Conservation (phyloP, 306 rosid genomes). For the Vigna angularis region DNA sequence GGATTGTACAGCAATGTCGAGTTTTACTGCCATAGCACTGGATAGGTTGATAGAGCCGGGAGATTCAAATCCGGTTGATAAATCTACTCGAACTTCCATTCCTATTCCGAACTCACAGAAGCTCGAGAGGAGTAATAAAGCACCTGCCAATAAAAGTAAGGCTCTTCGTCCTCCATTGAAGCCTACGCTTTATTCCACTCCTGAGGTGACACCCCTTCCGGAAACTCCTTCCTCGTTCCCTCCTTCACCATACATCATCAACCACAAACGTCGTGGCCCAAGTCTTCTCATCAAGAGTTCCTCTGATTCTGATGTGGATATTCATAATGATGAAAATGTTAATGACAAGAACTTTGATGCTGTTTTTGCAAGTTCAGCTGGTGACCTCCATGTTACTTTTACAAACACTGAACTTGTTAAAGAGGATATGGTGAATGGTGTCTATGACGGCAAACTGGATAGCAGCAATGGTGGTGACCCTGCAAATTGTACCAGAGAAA, state of each 20-base stretch:
- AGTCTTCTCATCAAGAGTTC: constrained; percentile 76
- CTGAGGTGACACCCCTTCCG: constrained; percentile 82
- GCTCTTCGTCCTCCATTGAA: constrained; percentile 66
- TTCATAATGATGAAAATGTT: constrained; percentile 42
- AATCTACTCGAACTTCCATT: constrained; percentile 61
- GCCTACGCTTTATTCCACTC: constrained; percentile 91
- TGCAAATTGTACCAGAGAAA: constrained; percentile 44
- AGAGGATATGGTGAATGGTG: constrained; percentile 51
- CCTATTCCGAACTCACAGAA: constrained; percentile 57
- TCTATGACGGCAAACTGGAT: constrained; percentile 42
- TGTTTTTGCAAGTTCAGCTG: constrained; percentile 51
- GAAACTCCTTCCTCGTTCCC: constrained; percentile 86
- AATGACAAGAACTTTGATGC: constrained; percentile 45
- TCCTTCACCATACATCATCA: constrained; percentile 90
- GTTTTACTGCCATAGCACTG: constrained; percentile 80
- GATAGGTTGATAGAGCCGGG: constrained; percentile 90
- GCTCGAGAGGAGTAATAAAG: constrained; percentile 66
- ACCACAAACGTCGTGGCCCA: constrained; percentile 97
- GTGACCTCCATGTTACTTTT: constrained; percentile 52
- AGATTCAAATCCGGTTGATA: constrained; percentile 69
- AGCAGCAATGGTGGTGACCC: constrained; percentile 47
- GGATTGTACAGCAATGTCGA: constrained; percentile 77
- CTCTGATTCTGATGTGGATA: constrained; percentile 55
- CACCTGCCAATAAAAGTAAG: constrained; percentile 51
- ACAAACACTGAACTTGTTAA: constrained; percentile 48